Conservation (phyloP, 306 rosid species). For the Pyrus pyrifolia region DNA sequence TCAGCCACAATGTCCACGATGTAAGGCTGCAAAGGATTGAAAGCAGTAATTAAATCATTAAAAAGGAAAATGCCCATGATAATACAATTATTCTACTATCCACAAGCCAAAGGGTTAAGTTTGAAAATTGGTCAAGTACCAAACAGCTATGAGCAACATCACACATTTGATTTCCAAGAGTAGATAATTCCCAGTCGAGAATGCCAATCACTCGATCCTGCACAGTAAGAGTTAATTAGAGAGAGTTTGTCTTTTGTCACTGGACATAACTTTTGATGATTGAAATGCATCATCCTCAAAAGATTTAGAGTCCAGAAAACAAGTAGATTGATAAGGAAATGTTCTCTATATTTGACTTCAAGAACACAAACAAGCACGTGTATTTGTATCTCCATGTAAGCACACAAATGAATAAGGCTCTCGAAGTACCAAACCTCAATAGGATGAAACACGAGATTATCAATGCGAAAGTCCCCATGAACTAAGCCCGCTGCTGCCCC, state of each 20-base stretch:
- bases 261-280: background rate
- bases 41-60: conserved; percentile 2
- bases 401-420: background rate
- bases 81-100: conserved; percentile 1
- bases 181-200: conserved; percentile 97
- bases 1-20: conserved; percentile 30
- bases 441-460: conserved; percentile 89
- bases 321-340: background rate
- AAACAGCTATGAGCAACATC: conserved; percentile 74
- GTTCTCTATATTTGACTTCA: background rate
- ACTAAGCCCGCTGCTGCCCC: conserved; percentile 69
- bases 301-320: background rate
- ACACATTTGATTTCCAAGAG: conserved; percentile 96
- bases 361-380: background rate
- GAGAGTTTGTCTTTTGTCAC: background rate
- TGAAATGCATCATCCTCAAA: background rate
- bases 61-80: background rate
- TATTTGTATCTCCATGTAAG: background rate
- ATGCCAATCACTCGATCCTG: conserved; percentile 95
- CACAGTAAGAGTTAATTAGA: conserved; percentile 18
- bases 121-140: conserved; percentile 38
- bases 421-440: conserved; percentile 52
- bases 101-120: background rate
- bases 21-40: conserved; percentile 51
- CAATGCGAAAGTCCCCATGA: conserved; percentile 96